These are phyloP conservation scores for Fomitopsis schrenkii DNA, from an alignment of 1,284 basidiomycete species.

Conservation along the genomic window DNA sequence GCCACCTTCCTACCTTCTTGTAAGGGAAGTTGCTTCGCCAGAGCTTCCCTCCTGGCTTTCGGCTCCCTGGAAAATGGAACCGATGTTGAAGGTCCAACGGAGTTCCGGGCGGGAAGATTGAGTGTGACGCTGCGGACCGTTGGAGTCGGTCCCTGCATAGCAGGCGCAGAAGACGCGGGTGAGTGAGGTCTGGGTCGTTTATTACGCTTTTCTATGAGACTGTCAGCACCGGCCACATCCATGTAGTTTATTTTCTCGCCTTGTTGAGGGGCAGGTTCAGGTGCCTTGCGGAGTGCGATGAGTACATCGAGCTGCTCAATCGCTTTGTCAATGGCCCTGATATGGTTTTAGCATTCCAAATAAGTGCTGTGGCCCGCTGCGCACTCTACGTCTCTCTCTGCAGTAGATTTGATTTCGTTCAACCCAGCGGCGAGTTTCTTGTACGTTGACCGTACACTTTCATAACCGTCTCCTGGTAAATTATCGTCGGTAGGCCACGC, in stretches of 20 bases:
- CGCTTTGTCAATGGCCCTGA: constrained; percentile 64
- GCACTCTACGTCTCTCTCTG: constrained; percentile 64
- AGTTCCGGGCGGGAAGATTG: constrained; percentile 50
- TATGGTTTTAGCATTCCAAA: constrained; percentile 1
- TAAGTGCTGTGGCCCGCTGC: constrained; percentile 15
- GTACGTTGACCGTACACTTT: constrained; percentile 56
- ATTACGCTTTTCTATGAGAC: constrained; percentile 57
- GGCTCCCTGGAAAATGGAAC: constrained; percentile 61
- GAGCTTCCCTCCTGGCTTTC: constrained; percentile 57
- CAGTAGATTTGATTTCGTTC: constrained; percentile 52
- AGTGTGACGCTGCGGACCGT: constrained; percentile 43
- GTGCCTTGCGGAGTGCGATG: constrained; percentile 66
- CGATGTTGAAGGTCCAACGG: constrained; percentile 50
- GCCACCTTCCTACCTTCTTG: constrained; percentile 73
- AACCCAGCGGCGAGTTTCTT: constrained; percentile 59
- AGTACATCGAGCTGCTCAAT: constrained; percentile 66
- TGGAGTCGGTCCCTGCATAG: constrained; percentile 30
- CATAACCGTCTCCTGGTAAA: constrained; percentile 61
- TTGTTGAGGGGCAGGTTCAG: constrained; percentile 48
- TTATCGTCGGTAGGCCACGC: constrained; percentile 70
- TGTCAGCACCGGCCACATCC: background rate
- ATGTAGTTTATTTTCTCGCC: constrained; percentile 36
- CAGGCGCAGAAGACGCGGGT: constrained; percentile 42
- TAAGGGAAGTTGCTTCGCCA: constrained; percentile 59
- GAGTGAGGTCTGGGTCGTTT: constrained; percentile 72